Conservation (phyloP, 2,329 filamentous ascomycete genomes). For the Trichoderma sp. region DNA sequence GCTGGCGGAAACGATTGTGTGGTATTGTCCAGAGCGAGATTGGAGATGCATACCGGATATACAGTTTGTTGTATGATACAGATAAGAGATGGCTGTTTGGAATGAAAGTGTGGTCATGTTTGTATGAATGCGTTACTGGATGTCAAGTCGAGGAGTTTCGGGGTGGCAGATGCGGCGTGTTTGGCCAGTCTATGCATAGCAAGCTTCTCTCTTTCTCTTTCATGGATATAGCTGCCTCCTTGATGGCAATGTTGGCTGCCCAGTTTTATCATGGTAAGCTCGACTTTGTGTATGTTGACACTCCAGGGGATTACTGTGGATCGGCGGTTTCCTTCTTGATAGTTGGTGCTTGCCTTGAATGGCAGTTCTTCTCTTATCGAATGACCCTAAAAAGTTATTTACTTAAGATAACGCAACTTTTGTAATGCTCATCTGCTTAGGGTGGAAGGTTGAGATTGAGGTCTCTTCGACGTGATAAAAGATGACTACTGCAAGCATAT, state of each 20-base stretch:
- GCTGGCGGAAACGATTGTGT: neutral
- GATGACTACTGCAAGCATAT: too few species aligned
- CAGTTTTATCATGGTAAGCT: neutral
- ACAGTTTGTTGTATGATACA: neutral
- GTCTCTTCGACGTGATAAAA: neutral
- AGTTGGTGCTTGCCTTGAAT: neutral
- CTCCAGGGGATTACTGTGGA: neutral
- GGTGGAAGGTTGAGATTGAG: neutral
- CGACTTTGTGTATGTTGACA: neutral
- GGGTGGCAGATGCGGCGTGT: neutral
- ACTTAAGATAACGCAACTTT: neutral
- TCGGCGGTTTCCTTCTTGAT: neutral
- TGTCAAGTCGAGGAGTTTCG: neutral
- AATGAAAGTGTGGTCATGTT: neutral
- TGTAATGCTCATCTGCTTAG: neutral
- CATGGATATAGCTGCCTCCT: neutral
- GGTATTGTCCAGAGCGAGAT: conserved; percentile 24
- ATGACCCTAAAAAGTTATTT: neutral
- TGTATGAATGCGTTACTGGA: neutral
- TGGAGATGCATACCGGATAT: neutral
- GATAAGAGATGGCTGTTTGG: neutral
- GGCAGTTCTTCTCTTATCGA: neutral
- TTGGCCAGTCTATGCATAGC: neutral
- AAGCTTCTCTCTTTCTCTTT: neutral
- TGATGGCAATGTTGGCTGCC: neutral